These are phyloP conservation scores for Pseudocohnilembus persalinus DNA, from an alignment of 169 alveolate species.

Conservation along the genomic window DNA sequence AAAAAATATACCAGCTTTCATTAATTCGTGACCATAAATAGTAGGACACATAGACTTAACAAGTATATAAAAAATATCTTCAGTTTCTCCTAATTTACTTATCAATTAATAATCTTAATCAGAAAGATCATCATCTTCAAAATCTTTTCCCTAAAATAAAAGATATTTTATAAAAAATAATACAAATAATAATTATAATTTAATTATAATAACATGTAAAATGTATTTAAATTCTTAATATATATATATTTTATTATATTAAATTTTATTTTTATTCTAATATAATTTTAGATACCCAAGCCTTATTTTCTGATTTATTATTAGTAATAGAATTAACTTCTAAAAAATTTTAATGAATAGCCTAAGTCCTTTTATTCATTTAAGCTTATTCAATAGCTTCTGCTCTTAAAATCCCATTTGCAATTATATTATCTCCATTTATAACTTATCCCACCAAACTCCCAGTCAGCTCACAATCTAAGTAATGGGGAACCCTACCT, in stretches of 20 bases:
- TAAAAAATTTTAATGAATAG: not conserved
- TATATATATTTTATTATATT: constrained; percentile 50
- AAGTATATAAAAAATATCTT: constrained; percentile 11
- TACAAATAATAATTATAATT: not conserved
- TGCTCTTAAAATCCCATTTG: constrained; percentile 65
- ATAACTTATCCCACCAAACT: constrained; percentile 57
- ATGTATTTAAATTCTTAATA: constrained; percentile 56
- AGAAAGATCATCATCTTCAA: constrained; percentile 16
- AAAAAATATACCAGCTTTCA: constrained; percentile 53
- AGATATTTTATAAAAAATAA: too few relatives aligned
- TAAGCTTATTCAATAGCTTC: constrained; percentile 21
- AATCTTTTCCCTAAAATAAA: not conserved
- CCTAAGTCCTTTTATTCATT: not conserved
- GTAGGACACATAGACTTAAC: constrained; percentile 55
- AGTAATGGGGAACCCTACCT: constrained; percentile 61
- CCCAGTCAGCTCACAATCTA: constrained; percentile 64
- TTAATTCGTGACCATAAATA: constrained; percentile 80
- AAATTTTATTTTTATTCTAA: constrained; percentile 23
- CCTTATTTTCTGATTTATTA: constrained; percentile 29
- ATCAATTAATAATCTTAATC: constrained; percentile 13
- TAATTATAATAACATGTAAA: constrained; percentile 36
- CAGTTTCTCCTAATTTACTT: not conserved
- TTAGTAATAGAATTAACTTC: not conserved
- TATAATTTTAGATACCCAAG: not conserved
- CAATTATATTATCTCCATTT: constrained; percentile 65